Evolutionary conservation across 2,329 filamentous ascomycete species (phyloP).

Genomic region (Penicillium griseofulvum): DNA sequence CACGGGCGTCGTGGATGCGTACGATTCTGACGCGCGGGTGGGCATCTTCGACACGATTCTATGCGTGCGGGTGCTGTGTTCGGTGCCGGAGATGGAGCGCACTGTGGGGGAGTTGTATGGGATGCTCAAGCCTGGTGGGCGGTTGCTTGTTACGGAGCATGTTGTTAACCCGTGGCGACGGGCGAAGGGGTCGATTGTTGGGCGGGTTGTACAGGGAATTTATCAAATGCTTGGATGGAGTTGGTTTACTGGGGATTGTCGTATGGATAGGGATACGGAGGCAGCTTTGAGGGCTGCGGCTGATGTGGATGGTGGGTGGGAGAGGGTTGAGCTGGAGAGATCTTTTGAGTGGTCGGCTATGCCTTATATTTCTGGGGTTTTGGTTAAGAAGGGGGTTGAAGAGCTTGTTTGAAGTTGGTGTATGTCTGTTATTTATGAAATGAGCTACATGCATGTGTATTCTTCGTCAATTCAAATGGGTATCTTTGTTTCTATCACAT

Average conservation of each 20-base stretch:
- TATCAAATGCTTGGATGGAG: slow-evolving; percentile 51
- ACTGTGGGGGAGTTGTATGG: slow-evolving; percentile 49
- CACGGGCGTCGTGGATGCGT: slow-evolving; percentile 32
- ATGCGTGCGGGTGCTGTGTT: slow-evolving; percentile 55
- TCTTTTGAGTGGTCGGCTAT: slow-evolving; percentile 39
- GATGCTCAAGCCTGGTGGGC: slow-evolving; percentile 54
- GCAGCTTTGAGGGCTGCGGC: slow-evolving; percentile 44
- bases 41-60: slow-evolving; percentile 56
- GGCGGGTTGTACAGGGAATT: slow-evolving; percentile 47
- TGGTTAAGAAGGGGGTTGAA: slow-evolving; percentile 37
- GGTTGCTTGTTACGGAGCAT: slow-evolving; percentile 57
- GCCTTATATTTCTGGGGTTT: slow-evolving; percentile 42
- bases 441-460: neutral
- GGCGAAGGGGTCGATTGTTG: slow-evolving; percentile 46
- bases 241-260: slow-evolving; percentile 53
- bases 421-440: neutral
- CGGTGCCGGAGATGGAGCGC: slow-evolving; percentile 49
- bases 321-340: slow-evolving; percentile 46
- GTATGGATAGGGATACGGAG: slow-evolving; percentile 51
- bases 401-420: neutral
- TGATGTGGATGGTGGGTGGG: slow-evolving; percentile 48
- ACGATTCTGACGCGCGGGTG: slow-evolving; percentile 17
- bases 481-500: slow-evolving; percentile 15
- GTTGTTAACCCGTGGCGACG: slow-evolving; percentile 52
- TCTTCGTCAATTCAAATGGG: slow-evolving; percentile 12